Base-by-base conservation (phyloP, 2,329 filamentous ascomycete genomes). In the Stagonosporopsis rhizophila region DNA sequence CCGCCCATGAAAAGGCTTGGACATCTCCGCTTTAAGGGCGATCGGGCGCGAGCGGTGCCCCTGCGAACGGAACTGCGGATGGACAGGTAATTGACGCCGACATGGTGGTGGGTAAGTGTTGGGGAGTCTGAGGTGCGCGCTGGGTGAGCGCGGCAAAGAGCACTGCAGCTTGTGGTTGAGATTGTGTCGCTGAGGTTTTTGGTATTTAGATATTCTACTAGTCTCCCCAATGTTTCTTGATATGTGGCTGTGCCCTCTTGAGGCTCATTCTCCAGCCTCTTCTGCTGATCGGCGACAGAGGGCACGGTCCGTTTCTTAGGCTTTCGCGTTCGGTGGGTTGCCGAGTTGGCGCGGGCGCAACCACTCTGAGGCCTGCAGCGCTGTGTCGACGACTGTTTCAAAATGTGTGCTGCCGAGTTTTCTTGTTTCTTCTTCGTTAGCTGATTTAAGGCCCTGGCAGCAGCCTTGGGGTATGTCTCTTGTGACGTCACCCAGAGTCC, bases 241-340 rank as follows among this genome's bases (percentile, higher is more conserved):
- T 45, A 45, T 52, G 49, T 52, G 49, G 49, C 49, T 52, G 49
- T 52, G 49, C 41, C 41, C 19, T 34, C 6, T 23, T 52, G 49
- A 46, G 49, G 49, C 49, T 52, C 35, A 52, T 30, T 20, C 42
- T 46, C 35, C 28, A 44, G 40, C 48, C 45, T 40, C 44, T 47
- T 38, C 35, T 27, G 30, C 19, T 32, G 46, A 49, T 49, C 46
- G 23, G 37, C 46, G 38, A 40, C 19, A 40, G 9, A 4, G 15
- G n/a, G 39, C 48, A 39, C 19, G 6, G 40, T 38, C 48, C 17
- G 34, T 5, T 19, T 38, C 23, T 45, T 30, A 37, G 32, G 27
- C 12, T 39, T 38, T 40, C 38, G 40, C 30, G 15, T 37, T 46
- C 44, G 23, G 23, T 35, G 25, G 15, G 25, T 6, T 45, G 41